Base-by-base conservation (phyloP, 2,329 filamentous ascomycete genomes). In the Geoglossum cookeanum region DNA sequence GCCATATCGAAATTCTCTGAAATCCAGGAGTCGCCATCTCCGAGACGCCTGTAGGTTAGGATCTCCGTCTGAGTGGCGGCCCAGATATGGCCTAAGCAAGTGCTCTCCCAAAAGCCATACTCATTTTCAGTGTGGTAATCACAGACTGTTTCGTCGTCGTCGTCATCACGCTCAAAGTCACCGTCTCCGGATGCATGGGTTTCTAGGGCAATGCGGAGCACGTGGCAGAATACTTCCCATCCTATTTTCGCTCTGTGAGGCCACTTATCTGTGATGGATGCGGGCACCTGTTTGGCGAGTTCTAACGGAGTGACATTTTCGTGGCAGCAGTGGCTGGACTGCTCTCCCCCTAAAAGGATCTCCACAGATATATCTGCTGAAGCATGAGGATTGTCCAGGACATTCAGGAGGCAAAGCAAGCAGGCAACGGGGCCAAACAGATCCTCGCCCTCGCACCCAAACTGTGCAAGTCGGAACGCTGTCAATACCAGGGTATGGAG, bases 341-440 rank as follows among this genome's bases (percentile, higher is more conserved):
- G 6, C 15, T 22, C 51, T 54, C 2, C 17, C 4, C 48, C 48
- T 3, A 51, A 17, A 51, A 51, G 48, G 3, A 29, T 5, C 15
- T 5, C 56, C 52, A 63, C 29, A 8, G 65, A 67, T 13, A 67
- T 35, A 27, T 60, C 22, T 35, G 63, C 61, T 9, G 29, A 60
- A 11, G 52, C 4, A 4, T 52, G n/a, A 33, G 65, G 67, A 57
- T 71, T 62, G 2, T 62, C 64, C 15, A 65, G 66, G 4, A 62
- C 39, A 1, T 42, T 56, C 3, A 72, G 56, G 3, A 72, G 61
- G 55, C 64, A 68, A 0, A 71, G 57, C 22, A 69, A 60, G 54
- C 66, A 68, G 27, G 68, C 65, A 5, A 73, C 17, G 9, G 68
- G 66, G 0, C 71, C 71, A 58, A 72, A 72, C 0, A 72, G 61